Percentiles rank a stretch among this genome's conserved stretches.
These are phyloP conservation scores for Pleurotus pulmonarius DNA, from an alignment of 768 basidiomycete species.

Conservation along the genomic window DNA sequence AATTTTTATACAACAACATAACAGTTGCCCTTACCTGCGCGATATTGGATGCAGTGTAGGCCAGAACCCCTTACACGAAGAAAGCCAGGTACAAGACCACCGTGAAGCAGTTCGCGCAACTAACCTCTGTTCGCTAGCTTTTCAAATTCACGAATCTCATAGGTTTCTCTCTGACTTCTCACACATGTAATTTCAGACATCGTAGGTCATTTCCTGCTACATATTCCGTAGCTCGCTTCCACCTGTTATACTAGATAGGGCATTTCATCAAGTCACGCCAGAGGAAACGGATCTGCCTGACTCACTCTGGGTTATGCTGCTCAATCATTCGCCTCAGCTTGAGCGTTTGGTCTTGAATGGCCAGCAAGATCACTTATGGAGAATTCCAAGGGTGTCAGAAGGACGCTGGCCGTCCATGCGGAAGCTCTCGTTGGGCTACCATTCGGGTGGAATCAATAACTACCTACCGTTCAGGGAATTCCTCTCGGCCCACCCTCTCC, in stretches of 20 bases:
- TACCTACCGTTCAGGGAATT: conserved; percentile 61
- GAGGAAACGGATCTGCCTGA: conserved; percentile 45
- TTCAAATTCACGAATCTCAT: conserved; percentile 63
- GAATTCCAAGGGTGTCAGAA: conserved; percentile 43
- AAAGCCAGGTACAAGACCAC: conserved; percentile 52
- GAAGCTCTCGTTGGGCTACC: conserved; percentile 51
- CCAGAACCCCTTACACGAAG: conserved; percentile 45
- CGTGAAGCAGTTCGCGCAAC: background rate
- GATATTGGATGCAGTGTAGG: conserved; percentile 67
- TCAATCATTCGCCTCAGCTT: conserved; percentile 57
- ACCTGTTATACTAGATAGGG: background rate
- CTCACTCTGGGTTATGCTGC: conserved; percentile 70
- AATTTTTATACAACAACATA: background rate
- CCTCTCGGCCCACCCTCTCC: conserved; percentile 57
- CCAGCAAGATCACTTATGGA: conserved; percentile 5
- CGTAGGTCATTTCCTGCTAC: background rate
- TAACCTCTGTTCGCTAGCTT: conserved; percentile 35
- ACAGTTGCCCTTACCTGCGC: conserved; percentile 62
- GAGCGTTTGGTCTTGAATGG: conserved; percentile 60
- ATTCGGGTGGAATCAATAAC: conserved; percentile 27
- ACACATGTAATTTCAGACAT: conserved; percentile 5
- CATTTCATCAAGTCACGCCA: conserved; percentile 6
- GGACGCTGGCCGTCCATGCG: conserved; percentile 68
- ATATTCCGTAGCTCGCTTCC: background rate
- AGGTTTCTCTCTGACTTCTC: conserved; percentile 50